These are phyloP conservation scores for Zygosaccharomyces sapae DNA, from an alignment of 1,139 yeast species.

Conservation along the genomic window DNA sequence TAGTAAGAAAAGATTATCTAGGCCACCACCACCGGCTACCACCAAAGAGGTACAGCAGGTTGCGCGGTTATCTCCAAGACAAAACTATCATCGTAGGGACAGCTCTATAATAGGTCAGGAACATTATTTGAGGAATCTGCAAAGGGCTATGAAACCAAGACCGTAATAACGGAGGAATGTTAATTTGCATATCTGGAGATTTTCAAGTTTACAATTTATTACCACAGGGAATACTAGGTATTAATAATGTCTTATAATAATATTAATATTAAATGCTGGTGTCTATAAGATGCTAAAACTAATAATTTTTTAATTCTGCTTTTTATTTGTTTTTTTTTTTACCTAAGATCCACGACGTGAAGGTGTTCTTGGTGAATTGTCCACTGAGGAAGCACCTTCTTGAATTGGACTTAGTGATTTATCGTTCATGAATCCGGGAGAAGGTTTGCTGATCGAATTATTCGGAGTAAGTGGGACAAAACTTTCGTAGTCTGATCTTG, in stretches of 20 bases:
- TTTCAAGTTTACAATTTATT: not conserved
- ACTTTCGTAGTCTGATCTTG: slow-evolving; percentile 5
- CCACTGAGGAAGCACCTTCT: slow-evolving; percentile 31
- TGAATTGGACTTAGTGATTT: slow-evolving; percentile 36
- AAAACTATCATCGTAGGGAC: not conserved
- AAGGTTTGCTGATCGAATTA: slow-evolving; percentile 25
- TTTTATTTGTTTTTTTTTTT: not conserved
- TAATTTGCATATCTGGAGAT: not conserved
- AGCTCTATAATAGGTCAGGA: not conserved
- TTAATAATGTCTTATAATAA: slow-evolving; percentile 2
- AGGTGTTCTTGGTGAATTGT: slow-evolving; percentile 27
- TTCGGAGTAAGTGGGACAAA: slow-evolving; percentile 19
- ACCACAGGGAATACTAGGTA: not conserved
- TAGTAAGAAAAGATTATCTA: slow-evolving; percentile 5
- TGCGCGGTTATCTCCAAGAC: not conserved
- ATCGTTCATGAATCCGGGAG: slow-evolving; percentile 24
- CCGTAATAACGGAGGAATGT: not conserved
- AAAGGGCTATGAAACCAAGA: slow-evolving; percentile 13
- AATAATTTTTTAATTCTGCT: not conserved
- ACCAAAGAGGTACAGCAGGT: not conserved
- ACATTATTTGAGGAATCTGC: slow-evolving; percentile 13
- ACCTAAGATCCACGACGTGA: not conserved
- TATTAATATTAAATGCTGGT: not conserved
- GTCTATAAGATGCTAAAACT: slow-evolving; percentile 3
- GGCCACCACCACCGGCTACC: slow-evolving; percentile 10